These are phyloP conservation scores for Dryas drummondii DNA, from an alignment of 306 rosid genomes.

Conservation along the genomic window DNA sequence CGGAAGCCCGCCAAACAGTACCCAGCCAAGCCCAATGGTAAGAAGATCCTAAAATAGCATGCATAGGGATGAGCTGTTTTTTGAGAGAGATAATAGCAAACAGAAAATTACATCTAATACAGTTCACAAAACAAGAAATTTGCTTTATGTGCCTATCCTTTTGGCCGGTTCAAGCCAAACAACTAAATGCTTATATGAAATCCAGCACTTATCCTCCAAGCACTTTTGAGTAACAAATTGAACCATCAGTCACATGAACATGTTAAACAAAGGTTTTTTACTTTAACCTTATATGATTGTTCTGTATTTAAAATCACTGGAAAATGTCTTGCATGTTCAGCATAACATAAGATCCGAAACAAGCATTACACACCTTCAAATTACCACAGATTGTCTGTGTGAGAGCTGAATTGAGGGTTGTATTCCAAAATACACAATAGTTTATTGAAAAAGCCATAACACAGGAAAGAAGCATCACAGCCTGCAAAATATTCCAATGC, in stretches of 20 bases:
- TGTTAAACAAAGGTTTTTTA: background rate
- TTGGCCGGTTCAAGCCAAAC: background rate
- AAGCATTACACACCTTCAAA: conserved; percentile 39
- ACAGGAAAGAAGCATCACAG: conserved; percentile 72
- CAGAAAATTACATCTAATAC: background rate
- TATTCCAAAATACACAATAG: conserved; percentile 70
- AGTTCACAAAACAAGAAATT: background rate
- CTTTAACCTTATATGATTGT: background rate
- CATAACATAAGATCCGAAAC: background rate
- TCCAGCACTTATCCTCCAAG: background rate
- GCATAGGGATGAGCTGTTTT: background rate
- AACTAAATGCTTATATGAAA: background rate
- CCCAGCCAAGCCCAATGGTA: conserved; percentile 58
- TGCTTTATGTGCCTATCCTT: background rate
- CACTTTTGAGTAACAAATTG: background rate
- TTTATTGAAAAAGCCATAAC: conserved; percentile 68
- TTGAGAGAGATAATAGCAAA: background rate
- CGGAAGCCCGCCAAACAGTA: conserved; percentile 62
- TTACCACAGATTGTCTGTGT: conserved; percentile 86
- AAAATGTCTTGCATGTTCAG: background rate
- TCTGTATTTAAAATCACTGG: background rate
- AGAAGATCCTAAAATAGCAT: conserved; percentile 42
- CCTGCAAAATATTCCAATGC: conserved; percentile 48
- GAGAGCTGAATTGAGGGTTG: conserved; percentile 79
- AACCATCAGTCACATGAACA: background rate